Conservation (phyloP, 1,284 basidiomycete species). For the Apiotrichum gracile region DNA sequence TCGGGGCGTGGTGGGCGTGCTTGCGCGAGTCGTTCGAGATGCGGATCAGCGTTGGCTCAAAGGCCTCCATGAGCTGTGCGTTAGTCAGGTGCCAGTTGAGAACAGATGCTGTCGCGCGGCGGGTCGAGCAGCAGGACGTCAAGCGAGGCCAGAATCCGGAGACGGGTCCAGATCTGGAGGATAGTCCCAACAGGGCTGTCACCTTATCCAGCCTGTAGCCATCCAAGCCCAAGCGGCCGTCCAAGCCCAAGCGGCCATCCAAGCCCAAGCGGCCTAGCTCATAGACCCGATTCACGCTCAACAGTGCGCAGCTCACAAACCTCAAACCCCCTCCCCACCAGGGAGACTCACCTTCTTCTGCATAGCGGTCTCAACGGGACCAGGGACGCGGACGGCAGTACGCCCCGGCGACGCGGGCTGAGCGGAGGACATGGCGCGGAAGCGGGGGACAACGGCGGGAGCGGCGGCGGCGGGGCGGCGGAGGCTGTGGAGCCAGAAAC, state of each 20-base stretch:
- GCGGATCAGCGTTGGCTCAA: slow-evolving; percentile 39
- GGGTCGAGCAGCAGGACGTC: no score
- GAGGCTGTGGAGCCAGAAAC: slow-evolving; percentile 18
- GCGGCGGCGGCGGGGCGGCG: slow-evolving; percentile 4
- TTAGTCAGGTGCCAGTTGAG: no score
- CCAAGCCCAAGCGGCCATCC: no score
- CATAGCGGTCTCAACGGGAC: slow-evolving; percentile 43
- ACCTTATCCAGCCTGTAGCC: no score
- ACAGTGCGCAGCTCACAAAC: not conserved
- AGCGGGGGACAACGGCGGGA: not conserved
- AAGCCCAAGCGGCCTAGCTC: no score
- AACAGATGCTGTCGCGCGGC: no score
- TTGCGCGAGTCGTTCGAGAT: slow-evolving; percentile 46
- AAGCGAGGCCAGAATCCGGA: no score
- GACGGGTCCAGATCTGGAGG: no score
- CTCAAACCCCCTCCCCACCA: not conserved
- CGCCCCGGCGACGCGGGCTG: slow-evolving; percentile 5
- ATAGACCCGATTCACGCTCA: no score
- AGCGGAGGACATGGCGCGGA: slow-evolving; percentile 1
- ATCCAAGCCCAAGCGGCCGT: no score
- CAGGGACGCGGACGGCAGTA: slow-evolving; percentile 34
- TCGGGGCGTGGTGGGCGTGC: slow-evolving; percentile 45
- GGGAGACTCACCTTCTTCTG: slow-evolving; percentile 36
- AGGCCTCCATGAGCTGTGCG: slow-evolving; percentile 36
- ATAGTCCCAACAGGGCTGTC: no score